Percentiles rank a stretch among this genome's conserved stretches.
These are phyloP conservation scores for Aureobasidium sp. DNA, from an alignment of 2,329 filamentous ascomycete species.

Conservation along the genomic window DNA sequence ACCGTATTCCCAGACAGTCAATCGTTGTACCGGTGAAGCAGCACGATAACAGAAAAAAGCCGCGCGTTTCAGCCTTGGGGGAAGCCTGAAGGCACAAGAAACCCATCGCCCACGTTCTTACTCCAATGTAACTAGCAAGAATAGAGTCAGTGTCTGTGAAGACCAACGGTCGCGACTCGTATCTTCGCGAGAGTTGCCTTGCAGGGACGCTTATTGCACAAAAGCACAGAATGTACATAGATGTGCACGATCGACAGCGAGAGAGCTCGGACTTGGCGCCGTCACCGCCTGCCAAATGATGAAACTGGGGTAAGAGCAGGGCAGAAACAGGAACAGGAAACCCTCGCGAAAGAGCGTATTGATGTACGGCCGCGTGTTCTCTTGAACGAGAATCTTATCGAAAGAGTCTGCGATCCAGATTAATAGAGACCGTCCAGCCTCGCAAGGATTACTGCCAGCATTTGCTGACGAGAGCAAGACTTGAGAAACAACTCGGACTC, in stretches of 20 bases:
- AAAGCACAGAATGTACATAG: neutral
- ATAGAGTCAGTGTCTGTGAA: neutral
- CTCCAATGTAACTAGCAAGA: neutral
- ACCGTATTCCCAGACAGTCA: neutral
- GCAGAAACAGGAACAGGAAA: neutral
- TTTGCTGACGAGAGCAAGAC: neutral
- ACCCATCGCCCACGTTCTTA: neutral
- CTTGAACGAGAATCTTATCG: neutral
- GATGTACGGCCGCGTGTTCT: neutral
- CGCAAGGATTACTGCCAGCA: neutral
- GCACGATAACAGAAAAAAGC: neutral
- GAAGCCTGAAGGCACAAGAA: neutral
- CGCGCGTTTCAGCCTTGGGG: conserved; percentile 2
- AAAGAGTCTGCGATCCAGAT: neutral
- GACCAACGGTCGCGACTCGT: neutral
- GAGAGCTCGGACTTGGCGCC: neutral
- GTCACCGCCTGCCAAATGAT: neutral
- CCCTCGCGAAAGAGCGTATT: neutral
- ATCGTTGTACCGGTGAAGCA: neutral
- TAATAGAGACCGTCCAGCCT: neutral
- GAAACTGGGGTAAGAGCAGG: conserved; percentile 7
- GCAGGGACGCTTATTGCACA: neutral
- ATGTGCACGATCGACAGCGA: neutral
- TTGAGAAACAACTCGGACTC: neutral
- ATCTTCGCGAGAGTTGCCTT: neutral